Evolutionary conservation across 148 eudicot genomes (phyloP).

Genomic region (Arctostaphylos glauca): DNA sequence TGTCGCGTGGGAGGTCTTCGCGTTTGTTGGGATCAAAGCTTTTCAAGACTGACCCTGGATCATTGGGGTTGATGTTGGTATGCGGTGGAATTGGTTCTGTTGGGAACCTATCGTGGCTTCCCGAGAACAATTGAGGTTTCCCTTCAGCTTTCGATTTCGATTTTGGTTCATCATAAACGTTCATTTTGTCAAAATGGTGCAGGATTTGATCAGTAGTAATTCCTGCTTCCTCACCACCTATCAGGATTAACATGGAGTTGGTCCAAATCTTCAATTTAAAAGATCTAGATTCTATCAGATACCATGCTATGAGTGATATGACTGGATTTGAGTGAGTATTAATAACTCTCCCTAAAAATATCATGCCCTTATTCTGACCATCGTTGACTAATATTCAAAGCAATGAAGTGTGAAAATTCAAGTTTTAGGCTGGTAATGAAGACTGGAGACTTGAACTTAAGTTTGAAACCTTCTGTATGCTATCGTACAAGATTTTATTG

Average conservation of each 20-base stretch:
- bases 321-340: no score
- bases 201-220: constrained; percentile 39
- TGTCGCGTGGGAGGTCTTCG: constrained; percentile 16
- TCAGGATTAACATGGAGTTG: not conserved
- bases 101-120: constrained; percentile 56
- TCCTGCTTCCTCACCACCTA: constrained; percentile 47
- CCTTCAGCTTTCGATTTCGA: constrained; percentile 12
- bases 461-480: no score
- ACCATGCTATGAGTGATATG: no score
- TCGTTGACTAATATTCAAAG: no score
- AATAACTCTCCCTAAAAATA: no score
- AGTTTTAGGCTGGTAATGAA: no score
- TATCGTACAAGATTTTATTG: no score
- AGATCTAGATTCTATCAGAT: no score
- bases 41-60: constrained; percentile 15
- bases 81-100: constrained; percentile 31
- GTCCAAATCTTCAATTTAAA: no score
- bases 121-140: constrained; percentile 24
- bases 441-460: no score
- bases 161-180: constrained; percentile 25
- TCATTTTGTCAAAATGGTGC: constrained; percentile 48
- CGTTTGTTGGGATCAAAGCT: constrained; percentile 15
- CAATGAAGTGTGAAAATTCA: no score
- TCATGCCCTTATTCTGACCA: no score
- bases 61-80: not conserved